Evolutionary conservation across 202 grass and related monocot genomes (phyloP).

Genomic region (Sporobolus alterniflorus): DNA sequence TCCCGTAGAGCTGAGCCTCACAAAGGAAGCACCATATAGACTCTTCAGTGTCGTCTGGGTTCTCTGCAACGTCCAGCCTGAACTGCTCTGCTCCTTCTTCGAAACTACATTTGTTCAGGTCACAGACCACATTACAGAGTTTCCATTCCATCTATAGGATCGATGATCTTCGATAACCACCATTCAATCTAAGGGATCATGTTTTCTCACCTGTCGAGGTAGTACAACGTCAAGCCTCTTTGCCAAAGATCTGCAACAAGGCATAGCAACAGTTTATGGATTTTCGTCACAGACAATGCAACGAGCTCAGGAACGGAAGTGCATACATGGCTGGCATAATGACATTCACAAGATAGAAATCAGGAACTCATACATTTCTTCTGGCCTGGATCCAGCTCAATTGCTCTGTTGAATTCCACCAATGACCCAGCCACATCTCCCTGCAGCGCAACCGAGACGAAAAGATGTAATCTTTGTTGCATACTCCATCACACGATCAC

Average conservation of each 20-base stretch:
- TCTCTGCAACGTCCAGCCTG: conserved; percentile 79
- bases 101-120: conserved; percentile 48
- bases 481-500: too few relatives aligned
- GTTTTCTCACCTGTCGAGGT: conserved; percentile 61
- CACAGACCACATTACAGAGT: neutral
- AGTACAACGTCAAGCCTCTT: conserved; percentile 87
- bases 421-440: conserved; percentile 78
- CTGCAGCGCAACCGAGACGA: conserved; percentile 10
- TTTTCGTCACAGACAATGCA: neutral
- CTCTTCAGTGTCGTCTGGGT: conserved; percentile 87
- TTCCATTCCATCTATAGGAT: neutral
- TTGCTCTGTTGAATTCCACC: conserved; percentile 72
- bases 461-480: neutral
- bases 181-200: neutral
- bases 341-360: neutral
- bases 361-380: conserved; percentile 65
- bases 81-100: conserved; percentile 91
- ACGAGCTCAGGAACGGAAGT: neutral
- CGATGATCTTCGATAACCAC: neutral
- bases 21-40: conserved; percentile 95
- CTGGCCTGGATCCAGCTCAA: conserved; percentile 77
- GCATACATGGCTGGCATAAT: neutral
- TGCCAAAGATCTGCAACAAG: conserved; percentile 90
- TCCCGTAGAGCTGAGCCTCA: conserved; percentile 71
- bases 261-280: neutral